Percentiles rank a stretch among this genome's conserved stretches.
These are phyloP conservation scores for Camelina sativa DNA, from an alignment of 345 rosid species.

Conservation along the genomic window DNA sequence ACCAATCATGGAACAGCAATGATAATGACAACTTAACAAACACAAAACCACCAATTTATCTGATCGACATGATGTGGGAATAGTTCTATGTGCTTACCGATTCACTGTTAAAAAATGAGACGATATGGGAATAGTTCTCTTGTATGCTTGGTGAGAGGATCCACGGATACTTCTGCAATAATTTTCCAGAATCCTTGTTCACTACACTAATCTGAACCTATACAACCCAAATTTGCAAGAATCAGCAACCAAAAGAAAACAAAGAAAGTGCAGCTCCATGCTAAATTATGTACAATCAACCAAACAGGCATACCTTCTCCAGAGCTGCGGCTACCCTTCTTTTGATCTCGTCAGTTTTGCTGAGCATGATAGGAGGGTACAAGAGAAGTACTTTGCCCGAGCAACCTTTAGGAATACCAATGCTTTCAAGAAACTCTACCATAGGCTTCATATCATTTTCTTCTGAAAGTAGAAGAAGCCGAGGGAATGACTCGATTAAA, in stretches of 20 bases:
- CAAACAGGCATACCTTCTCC: conserved; percentile 56
- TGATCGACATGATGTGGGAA: background rate
- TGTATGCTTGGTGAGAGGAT: conserved; percentile 69
- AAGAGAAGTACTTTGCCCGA: conserved; percentile 59
- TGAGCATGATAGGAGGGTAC: conserved; percentile 70
- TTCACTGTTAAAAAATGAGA: conserved; percentile 57
- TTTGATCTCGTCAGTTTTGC: conserved; percentile 49
- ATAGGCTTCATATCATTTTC: conserved; percentile 67
- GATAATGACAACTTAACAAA: background rate
- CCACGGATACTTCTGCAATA: conserved; percentile 86
- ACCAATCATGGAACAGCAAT: conserved; percentile 18
- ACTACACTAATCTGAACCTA: conserved; percentile 53
- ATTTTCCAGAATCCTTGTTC: conserved; percentile 57
- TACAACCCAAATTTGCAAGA: conserved; percentile 22
- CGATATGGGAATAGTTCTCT: conserved; percentile 57
- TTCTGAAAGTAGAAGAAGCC: conserved; percentile 62
- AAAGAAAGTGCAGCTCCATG: conserved; percentile 7
- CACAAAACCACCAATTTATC: conserved; percentile 1
- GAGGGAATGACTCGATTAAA: conserved; percentile 86
- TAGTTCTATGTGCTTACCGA: conserved; percentile 53
- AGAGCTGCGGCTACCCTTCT: conserved; percentile 51
- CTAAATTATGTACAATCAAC: conserved; percentile 8
- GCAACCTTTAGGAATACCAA: conserved; percentile 54
- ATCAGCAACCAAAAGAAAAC: conserved; percentile 33
- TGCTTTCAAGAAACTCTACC: conserved; percentile 56